Conservation (phyloP, 805 yeast genomes). For the Starmerella apis region DNA sequence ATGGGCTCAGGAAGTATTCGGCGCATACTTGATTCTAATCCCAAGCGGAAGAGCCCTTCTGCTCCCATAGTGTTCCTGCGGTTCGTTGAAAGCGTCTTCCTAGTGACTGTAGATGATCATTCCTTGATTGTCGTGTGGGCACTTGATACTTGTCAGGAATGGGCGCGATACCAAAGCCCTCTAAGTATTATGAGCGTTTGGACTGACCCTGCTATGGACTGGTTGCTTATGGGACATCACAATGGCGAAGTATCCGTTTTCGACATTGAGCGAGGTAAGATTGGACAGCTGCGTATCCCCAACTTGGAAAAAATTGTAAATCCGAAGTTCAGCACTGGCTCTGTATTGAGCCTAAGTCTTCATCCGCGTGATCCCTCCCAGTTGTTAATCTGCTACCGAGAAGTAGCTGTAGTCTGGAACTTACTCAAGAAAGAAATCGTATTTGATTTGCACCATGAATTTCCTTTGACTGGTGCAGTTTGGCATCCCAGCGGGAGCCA, state of each 20-base stretch:
- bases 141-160: conserved; percentile 47
- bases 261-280: conserved; percentile 67
- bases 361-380: conserved; percentile 86
- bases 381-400: conserved; percentile 60
- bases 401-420: conserved; percentile 59
- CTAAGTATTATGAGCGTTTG: conserved; percentile 59
- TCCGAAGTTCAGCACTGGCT: conserved; percentile 49
- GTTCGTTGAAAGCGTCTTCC: conserved; percentile 71
- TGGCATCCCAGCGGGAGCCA: conserved; percentile 95
- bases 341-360: conserved; percentile 59
- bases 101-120: conserved; percentile 58
- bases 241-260: conserved; percentile 64
- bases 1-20: conserved; percentile 79
- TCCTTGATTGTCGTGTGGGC: conserved; percentile 61
- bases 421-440: conserved; percentile 47
- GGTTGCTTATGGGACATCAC: conserved; percentile 68
- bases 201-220: conserved; percentile 80
- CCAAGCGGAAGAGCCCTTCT: conserved; percentile 29
- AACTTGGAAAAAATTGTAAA: conserved; percentile 53
- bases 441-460: conserved; percentile 42
- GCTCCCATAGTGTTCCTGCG: conserved; percentile 41
- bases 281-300: conserved; percentile 56
- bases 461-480: conserved; percentile 48
- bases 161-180: conserved; percentile 53
- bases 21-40: conserved; percentile 47